Evolutionary conservation across 805 yeast species (phyloP), one percentile per base, ranked within the genome.

Genomic region (Yarrowia sp.): DNA sequence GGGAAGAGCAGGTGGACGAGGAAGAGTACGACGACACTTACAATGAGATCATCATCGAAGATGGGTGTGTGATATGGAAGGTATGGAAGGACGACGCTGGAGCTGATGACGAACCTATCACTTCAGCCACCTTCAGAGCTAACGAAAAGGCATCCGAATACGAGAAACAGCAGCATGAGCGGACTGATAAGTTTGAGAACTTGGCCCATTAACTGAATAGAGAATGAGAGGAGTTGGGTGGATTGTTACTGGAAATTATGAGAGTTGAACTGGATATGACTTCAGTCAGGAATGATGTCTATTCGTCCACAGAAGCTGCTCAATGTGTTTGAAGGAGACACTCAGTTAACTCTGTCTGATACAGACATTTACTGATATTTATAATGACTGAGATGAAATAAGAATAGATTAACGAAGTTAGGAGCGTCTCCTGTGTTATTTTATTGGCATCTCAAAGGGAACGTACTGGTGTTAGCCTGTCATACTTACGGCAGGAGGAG

Each of bases 61-160:
- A 56, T 12, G 63, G 63, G 11, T 41, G 19, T 10, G 63, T 56
- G 38, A 42, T 26, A 15, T 56, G 63, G 63, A 56, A 41, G 22
- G 63, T 56, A 11, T 56, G 63, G 63, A 56, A 41, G 38, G 63
- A 56, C n/a, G 63, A 56, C 12, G 63, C 46, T 10, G 63, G 63
- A 10, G 38, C 38, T 2, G 63, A 41, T 2, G 48, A 42, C 8
- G 63, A 41, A 15, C 63, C 63, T 1, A 8, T 56, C 9, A 56
- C 63, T 7, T 41, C 63, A 12, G 63, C 63, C n/a, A 26, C 46
- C 8, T 56, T 56, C 36, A 41, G 15, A 42, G 38, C 63, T 7
- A 56, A 42, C 22, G 63, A 56, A n/a, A 56, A 56, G 14, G 63
- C 63, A 8, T 9, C 48, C 15, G 63, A 56, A 19, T 56, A 56